Percentiles rank a stretch among this genome's conserved stretches.
Conservation (phyloP, 1,139 yeast species). For the Yamadazyma jaroonii region DNA sequence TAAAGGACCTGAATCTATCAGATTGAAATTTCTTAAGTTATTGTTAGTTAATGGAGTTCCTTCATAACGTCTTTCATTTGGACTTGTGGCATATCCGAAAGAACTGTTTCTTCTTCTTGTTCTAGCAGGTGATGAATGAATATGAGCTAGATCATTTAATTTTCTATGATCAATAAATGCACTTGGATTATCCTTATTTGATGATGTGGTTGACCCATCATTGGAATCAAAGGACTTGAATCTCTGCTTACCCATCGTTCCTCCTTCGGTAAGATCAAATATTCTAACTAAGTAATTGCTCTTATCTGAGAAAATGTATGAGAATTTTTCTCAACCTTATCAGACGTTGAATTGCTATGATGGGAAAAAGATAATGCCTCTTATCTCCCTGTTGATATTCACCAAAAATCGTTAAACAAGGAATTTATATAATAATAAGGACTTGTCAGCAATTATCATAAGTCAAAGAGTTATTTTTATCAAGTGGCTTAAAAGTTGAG, state of each 20-base stretch:
- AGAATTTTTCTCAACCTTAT: too few species aligned
- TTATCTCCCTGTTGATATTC: too few species aligned
- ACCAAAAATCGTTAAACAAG: too few species aligned
- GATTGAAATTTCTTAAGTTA: constrained; percentile 27
- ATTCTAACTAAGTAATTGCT: too few species aligned
- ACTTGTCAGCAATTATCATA: too few species aligned
- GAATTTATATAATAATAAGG: too few species aligned
- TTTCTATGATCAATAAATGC: constrained; percentile 36
- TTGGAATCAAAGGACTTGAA: constrained; percentile 1
- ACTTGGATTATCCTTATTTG: constrained; percentile 1
- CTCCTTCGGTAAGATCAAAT: background rate
- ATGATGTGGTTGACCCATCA: constrained; percentile 5
- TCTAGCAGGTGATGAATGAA: constrained; percentile 34
- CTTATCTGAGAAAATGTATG: too few species aligned
- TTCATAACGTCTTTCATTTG: background rate
- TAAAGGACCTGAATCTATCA: constrained; percentile 8
- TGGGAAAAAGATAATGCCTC: too few species aligned
- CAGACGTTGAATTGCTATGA: too few species aligned
- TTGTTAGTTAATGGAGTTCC: constrained; percentile 34
- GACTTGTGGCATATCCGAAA: constrained; percentile 1
- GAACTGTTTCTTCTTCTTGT: constrained; percentile 25
- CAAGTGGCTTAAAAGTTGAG: too few species aligned
- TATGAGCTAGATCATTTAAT: constrained; percentile 26
- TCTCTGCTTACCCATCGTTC: background rate
- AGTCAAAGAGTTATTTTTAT: too few species aligned